phyloP scores from a whole-genome alignment of 805 yeast genomes.

The Myxozyma kluyveri region DNA sequence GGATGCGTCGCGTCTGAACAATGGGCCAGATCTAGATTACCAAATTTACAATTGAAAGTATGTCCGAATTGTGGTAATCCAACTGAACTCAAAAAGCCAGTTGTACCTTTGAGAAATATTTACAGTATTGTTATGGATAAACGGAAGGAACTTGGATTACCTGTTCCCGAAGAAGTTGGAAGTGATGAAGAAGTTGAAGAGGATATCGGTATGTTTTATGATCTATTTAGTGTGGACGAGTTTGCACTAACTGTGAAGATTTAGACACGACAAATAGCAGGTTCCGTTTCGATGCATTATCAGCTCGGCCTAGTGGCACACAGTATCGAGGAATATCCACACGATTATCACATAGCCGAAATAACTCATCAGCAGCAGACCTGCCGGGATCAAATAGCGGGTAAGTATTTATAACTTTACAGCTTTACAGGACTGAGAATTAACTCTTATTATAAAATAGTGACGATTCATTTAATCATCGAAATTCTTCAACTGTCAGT shows the following conservation, averaged over 20 bases:
- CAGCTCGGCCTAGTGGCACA: too few species aligned
- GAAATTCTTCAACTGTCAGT: conserved; percentile 19
- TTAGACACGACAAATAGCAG: too few species aligned
- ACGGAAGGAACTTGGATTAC: conserved; percentile 25
- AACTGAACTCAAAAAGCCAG: conserved; percentile 26
- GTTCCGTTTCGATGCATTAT: too few species aligned
- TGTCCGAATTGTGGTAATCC: conserved; percentile 29
- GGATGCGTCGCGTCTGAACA: conserved; percentile 30
- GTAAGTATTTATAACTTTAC: neutral
- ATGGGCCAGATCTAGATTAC: conserved; percentile 28
- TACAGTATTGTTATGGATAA: conserved; percentile 29
- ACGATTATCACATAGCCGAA: too few species aligned
- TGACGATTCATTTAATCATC: neutral
- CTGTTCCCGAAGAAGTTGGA: conserved; percentile 28
- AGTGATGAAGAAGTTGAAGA: conserved; percentile 27
- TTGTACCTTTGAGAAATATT: conserved; percentile 23
- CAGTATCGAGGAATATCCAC: too few species aligned
- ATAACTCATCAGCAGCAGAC: conserved; percentile 2
- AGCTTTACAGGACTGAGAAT: too few species aligned
- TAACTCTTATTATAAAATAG: too few species aligned
- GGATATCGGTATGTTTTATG: conserved; percentile 11
- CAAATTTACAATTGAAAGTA: conserved; percentile 24
- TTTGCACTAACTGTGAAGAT: too few species aligned
- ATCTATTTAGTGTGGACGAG: too few species aligned
- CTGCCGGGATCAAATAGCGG: neutral